These are phyloP conservation scores for Erysimum cheiranthoides DNA, from an alignment of 345 rosid species.

Conservation along the genomic window DNA sequence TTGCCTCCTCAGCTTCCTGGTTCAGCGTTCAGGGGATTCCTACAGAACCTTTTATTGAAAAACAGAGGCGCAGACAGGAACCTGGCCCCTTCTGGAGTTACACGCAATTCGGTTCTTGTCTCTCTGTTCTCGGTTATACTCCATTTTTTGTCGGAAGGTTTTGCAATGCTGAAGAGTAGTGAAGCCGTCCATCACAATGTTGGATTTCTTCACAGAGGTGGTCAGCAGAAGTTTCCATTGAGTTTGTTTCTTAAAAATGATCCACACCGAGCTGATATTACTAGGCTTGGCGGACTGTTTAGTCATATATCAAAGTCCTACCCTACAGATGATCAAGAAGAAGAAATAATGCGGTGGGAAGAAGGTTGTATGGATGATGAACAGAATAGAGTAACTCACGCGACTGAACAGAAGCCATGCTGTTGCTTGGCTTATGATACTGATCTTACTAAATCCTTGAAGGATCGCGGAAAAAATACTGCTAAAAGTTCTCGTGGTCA, in stretches of 20 bases:
- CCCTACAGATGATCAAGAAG: slow-evolving; percentile 70
- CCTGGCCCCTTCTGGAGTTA: slow-evolving; percentile 78
- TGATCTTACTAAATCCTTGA: slow-evolving; percentile 69
- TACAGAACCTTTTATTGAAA: slow-evolving; percentile 84
- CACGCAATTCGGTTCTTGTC: slow-evolving; percentile 87
- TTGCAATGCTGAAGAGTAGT: slow-evolving; percentile 57
- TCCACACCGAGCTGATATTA: slow-evolving; percentile 76
- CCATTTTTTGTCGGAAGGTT: slow-evolving; percentile 95
- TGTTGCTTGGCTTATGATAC: slow-evolving; percentile 83
- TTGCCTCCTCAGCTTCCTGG: slow-evolving; percentile 83
- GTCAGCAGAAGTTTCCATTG: slow-evolving; percentile 83
- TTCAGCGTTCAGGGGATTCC: slow-evolving; percentile 83
- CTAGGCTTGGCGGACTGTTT: slow-evolving; percentile 94
- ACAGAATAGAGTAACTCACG: slow-evolving; percentile 76
- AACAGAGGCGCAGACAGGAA: slow-evolving; percentile 88
- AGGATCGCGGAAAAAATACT: slow-evolving; percentile 60
- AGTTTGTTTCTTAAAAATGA: slow-evolving; percentile 82
- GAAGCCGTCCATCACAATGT: slow-evolving; percentile 54
- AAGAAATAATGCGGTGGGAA: slow-evolving; percentile 85
- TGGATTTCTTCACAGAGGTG: slow-evolving; percentile 95
- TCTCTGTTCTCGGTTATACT: slow-evolving; percentile 84
- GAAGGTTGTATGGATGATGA: slow-evolving; percentile 96
- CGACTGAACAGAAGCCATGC: slow-evolving; percentile 81
- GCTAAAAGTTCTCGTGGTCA: slow-evolving; percentile 68
- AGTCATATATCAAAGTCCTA: slow-evolving; percentile 79